phyloP scores from a whole-genome alignment of 2,329 filamentous ascomycete species.

The Metarhizium humberi region DNA sequence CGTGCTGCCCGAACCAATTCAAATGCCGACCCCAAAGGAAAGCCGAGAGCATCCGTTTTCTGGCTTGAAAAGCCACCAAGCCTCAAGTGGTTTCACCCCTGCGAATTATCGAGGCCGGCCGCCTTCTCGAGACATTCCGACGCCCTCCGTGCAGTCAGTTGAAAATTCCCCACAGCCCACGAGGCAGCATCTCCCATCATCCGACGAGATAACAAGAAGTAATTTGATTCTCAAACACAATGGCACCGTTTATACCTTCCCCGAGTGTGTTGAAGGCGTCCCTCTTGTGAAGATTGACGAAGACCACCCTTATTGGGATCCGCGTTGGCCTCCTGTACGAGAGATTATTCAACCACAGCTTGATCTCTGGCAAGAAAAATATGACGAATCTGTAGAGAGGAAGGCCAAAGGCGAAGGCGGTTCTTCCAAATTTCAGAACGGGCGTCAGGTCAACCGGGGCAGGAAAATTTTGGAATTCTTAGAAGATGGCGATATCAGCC shows the following conservation, averaged over 20 bases:
- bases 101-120: constrained; percentile 20
- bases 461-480: constrained; percentile 43
- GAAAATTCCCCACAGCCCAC: constrained; percentile 18
- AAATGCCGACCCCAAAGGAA: constrained; percentile 18
- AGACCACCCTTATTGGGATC: constrained; percentile 46
- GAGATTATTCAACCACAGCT: constrained; percentile 32
- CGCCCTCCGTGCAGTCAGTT: constrained; percentile 16
- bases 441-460: constrained; percentile 47
- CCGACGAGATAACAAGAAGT: constrained; percentile 32
- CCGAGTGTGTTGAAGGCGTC: constrained; percentile 42
- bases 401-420: constrained; percentile 20
- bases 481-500: constrained; percentile 39
- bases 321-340: constrained; percentile 39
- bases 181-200: constrained; percentile 6
- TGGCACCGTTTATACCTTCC: constrained; percentile 38
- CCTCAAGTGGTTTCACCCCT: constrained; percentile 19
- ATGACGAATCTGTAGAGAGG: constrained; percentile 25
- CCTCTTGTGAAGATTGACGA: constrained; percentile 42
- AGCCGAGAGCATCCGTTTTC: constrained; percentile 10
- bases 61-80: background rate
- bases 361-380: constrained; percentile 38
- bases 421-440: constrained; percentile 41
- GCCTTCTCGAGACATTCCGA: constrained; percentile 18
- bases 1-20: constrained; percentile 13
- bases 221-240: constrained; percentile 38